A percentile compares a stretch with the other conserved stretches of the same genome.
Conservation (phyloP, 192 early-diverging fungal species). For the Entomortierella parvispora region DNA sequence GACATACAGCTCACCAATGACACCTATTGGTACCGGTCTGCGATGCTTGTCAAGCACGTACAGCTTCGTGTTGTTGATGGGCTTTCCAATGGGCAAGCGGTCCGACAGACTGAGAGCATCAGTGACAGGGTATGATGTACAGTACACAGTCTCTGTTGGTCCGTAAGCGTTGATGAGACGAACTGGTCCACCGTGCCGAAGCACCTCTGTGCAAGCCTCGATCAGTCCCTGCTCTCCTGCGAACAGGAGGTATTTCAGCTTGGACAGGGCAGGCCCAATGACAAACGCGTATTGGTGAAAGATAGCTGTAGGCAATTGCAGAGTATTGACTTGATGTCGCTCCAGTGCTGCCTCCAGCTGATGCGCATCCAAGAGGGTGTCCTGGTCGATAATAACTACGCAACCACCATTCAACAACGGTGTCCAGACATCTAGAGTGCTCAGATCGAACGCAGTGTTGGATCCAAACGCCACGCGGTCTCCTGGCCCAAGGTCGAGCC, state of each 20-base stretch:
- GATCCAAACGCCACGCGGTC: slow-evolving; percentile 1
- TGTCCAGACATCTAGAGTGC: slow-evolving; percentile 8
- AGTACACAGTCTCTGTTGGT: not conserved
- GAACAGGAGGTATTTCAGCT: not conserved
- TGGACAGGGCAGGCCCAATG: not conserved
- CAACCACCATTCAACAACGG: slow-evolving; percentile 3
- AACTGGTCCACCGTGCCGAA: not conserved
- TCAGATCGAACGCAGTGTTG: slow-evolving; percentile 4
- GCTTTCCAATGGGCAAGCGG: no score
- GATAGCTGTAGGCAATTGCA: not conserved
- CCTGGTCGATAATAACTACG: slow-evolving; percentile 4
- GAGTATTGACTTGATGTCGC: not conserved
- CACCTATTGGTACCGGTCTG: no score
- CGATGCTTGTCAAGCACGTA: no score
- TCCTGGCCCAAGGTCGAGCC: not conserved
- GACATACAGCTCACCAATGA: no score
- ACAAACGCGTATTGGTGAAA: not conserved
- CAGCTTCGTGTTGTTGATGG: no score
- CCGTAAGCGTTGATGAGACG: not conserved
- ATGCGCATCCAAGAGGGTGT: slow-evolving; percentile 4
- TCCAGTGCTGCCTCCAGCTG: not conserved
- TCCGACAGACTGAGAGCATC: no score
- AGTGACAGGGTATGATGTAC: no score
- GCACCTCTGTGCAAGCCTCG: slow-evolving; percentile 5
- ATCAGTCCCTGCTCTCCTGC: slow-evolving; percentile 1